Percentiles rank a stretch among this genome's conserved stretches.
These are phyloP conservation scores for Plasmodium relictum DNA, from an alignment of 169 alveolate species.

Conservation along the genomic window DNA sequence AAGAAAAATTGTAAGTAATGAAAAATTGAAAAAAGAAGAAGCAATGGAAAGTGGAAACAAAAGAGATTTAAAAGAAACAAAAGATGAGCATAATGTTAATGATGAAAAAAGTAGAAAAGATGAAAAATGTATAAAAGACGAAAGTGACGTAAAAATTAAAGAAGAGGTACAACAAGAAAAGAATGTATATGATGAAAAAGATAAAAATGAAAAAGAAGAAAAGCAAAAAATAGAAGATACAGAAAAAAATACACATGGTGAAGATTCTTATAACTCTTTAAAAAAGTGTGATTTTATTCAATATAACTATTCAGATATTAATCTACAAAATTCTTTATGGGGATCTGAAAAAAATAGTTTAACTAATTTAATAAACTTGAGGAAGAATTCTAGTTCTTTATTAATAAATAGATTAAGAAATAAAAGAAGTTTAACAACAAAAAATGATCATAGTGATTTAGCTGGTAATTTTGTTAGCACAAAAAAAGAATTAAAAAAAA, in stretches of 20 bases:
- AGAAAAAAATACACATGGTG: slow-evolving; percentile 1
- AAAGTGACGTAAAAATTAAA: neutral
- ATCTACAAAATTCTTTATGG: slow-evolving; percentile 31
- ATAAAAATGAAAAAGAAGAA: slow-evolving; percentile 6
- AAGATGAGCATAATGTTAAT: neutral
- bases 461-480: slow-evolving; percentile 22
- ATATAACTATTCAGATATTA: slow-evolving; percentile 14
- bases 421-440: slow-evolving; percentile 66
- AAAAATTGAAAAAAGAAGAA: neutral
- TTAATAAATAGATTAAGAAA: slow-evolving; percentile 44
- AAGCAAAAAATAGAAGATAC: neutral
- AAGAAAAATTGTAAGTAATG: neutral
- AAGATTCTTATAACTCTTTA: slow-evolving; percentile 1
- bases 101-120: neutral
- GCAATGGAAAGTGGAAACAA: neutral
- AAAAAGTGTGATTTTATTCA: slow-evolving; percentile 26
- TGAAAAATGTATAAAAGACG: slow-evolving; percentile 5
- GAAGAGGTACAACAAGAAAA: neutral
- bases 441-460: slow-evolving; percentile 44
- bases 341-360: slow-evolving; percentile 52
- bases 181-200: neutral
- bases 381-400: slow-evolving; percentile 52
- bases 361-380: slow-evolving; percentile 53
- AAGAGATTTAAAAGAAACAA: neutral
- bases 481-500: slow-evolving; percentile 56